Conservation (phyloP, 768 basidiomycete species). For the Serpula lacrymans region DNA sequence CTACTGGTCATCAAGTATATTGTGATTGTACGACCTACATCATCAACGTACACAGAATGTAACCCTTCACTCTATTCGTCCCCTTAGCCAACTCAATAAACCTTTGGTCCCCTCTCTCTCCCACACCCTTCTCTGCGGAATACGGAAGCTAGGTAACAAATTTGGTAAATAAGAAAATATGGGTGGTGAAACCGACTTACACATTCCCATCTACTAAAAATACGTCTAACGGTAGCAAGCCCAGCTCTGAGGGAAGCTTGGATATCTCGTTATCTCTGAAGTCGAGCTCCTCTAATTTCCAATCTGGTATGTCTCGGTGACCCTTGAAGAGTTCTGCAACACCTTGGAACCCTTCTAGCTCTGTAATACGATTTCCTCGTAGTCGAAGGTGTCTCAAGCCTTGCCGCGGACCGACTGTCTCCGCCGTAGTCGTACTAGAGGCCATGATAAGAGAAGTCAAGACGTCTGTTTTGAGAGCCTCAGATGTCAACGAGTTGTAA, state of each 20-base stretch:
- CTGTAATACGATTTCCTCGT: constrained; percentile 63
- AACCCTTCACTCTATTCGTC: constrained; percentile 55
- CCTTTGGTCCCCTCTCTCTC: constrained; percentile 86
- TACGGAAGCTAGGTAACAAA: constrained; percentile 48
- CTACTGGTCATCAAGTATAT: too few species aligned
- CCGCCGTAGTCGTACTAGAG: constrained; percentile 18
- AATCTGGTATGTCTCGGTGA: constrained; percentile 56
- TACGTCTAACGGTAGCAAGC: constrained; percentile 73
- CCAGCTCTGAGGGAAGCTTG: constrained; percentile 65
- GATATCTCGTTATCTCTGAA: constrained; percentile 78
- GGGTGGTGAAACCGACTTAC: constrained; percentile 41
- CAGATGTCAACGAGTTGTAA: constrained; percentile 65
- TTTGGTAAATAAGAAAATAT: background rate
- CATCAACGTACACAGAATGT: too few species aligned
- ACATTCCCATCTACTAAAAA: constrained; percentile 82
- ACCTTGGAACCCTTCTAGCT: constrained; percentile 58
- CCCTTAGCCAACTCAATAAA: constrained; percentile 72
- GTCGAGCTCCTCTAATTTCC: constrained; percentile 82
- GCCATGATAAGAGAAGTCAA: constrained; percentile 52
- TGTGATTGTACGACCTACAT: too few species aligned
- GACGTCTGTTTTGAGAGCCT: constrained; percentile 44
- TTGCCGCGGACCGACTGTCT: constrained; percentile 27
- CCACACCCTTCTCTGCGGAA: constrained; percentile 79
- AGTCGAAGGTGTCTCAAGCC: constrained; percentile 66
- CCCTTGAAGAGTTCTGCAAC: constrained; percentile 66